phyloP scores from a whole-genome alignment of 2,329 filamentous ascomycete species.

The Cercospora berteroae region DNA sequence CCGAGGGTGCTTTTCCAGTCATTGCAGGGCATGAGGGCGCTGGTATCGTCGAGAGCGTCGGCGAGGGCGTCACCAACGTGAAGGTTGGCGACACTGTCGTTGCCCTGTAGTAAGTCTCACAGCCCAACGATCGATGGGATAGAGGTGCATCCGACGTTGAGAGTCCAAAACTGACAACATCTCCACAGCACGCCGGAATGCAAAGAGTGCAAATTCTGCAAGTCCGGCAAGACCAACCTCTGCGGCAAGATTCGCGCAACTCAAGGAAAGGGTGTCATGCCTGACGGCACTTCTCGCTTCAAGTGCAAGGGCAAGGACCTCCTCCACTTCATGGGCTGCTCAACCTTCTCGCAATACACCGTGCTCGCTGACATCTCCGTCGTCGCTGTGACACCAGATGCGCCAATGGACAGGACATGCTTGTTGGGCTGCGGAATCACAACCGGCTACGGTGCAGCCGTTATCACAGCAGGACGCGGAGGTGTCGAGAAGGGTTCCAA shows the following conservation, averaged over 20 bases:
- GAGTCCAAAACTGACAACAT: background rate
- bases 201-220: constrained; percentile 98
- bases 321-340: constrained; percentile 98
- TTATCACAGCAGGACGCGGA: constrained; percentile 73
- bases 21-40: constrained; percentile 89
- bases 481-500: constrained; percentile 81
- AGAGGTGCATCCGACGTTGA: background rate
- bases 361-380: constrained; percentile 98
- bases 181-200: constrained; percentile 83
- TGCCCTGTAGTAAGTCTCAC: constrained; percentile 69
- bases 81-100: constrained; percentile 91
- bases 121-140: background rate
- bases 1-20: constrained; percentile 89
- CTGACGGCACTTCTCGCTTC: constrained; percentile 93
- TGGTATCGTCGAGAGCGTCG: constrained; percentile 87
- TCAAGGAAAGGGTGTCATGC: constrained; percentile 94
- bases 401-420: constrained; percentile 93
- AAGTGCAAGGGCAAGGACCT: constrained; percentile 91
- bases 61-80: constrained; percentile 90
- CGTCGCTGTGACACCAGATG: constrained; percentile 84
- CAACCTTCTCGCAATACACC: constrained; percentile 98
- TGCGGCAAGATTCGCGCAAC: constrained; percentile 98
- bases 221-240: constrained; percentile 97
- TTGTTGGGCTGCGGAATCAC: constrained; percentile 97
- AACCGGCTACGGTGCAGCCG: constrained; percentile 93